These are phyloP conservation scores for Clavulina sp. DNA, from an alignment of 768 basidiomycete species.

Conservation along the genomic window DNA sequence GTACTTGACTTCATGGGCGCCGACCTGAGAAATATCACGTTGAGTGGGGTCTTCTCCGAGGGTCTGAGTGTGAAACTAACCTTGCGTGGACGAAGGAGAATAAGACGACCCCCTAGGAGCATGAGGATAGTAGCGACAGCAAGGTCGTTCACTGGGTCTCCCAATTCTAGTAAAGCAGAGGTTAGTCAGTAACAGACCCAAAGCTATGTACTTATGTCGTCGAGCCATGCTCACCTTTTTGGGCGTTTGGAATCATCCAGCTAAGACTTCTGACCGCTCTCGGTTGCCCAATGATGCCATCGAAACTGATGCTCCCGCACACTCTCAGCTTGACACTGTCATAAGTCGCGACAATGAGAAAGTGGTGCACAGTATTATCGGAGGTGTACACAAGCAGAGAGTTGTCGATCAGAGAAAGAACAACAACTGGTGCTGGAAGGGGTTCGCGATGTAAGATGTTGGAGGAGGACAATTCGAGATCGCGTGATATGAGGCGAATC, in stretches of 20 bases:
- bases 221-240: constrained; percentile 56
- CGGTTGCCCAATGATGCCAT: constrained; percentile 73
- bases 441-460: constrained; percentile 71
- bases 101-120: constrained; percentile 82
- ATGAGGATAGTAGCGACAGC: constrained; percentile 89
- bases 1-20: constrained; percentile 79
- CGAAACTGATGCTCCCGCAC: constrained; percentile 90
- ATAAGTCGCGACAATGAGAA: constrained; percentile 67
- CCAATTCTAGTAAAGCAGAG: constrained; percentile 44
- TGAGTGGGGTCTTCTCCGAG: constrained; percentile 2
- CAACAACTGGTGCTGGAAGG: constrained; percentile 59
- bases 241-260: constrained; percentile 90
- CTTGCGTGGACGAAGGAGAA: constrained; percentile 77
- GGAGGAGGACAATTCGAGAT: constrained; percentile 66
- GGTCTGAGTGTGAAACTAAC: constrained; percentile 22
- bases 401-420: constrained; percentile 85
- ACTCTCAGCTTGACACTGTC: constrained; percentile 72
- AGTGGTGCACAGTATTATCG: constrained; percentile 88
- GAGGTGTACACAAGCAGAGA: constrained; percentile 85
- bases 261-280: constrained; percentile 75
- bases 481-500: constrained; percentile 89
- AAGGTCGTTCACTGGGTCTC: constrained; percentile 85
- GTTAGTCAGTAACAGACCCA: constrained; percentile 7
- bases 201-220: not conserved
- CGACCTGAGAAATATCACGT: constrained; percentile 35